Evolutionary conservation across 495 filamentous ascomycete species (phyloP), one percentile per base, ranked within the genome.

Genomic region (Trichoderma orchidacearum): DNA sequence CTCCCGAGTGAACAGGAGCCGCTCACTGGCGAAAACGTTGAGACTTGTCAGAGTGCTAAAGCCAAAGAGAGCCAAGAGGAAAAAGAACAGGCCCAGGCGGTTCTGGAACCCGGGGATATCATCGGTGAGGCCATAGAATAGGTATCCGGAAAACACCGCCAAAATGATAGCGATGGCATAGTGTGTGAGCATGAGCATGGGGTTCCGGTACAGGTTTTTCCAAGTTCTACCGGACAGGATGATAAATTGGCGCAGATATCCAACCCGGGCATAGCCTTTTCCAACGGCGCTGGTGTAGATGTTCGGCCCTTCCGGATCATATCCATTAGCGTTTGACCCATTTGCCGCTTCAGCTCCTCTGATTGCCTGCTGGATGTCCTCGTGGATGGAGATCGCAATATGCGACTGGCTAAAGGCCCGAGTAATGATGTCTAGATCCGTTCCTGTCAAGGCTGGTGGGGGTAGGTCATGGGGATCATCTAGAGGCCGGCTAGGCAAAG

Each of bases 51-150:
- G 75, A 0, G 93, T 97, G 69, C 87, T 92, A 75, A 99, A 99
- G 15, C 93, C 93, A 62, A 96, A 99, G 17, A 99, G 73, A 4
- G 93, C 90, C 11, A 99, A 80, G 35, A 97, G 74, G 75, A 99
- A 99, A 77, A 99, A 96, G 78, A 97, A 97, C 11, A 97, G 77
- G 61, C 93, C 93, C n/a, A 99, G 84, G 18, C 93, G 81, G 68
- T 99, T 97, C 68, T 99, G 93, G 79, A 99, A 99, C 48, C 93
- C 94, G 57, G 87, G 83, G 64, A 99, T 95, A 65, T 97, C 89
- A 66, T 94, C 87, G 21, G 88, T 95, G 59, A 99, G 72, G 7
- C 94, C 93, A 60, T 96, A 99, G 77, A 96, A 99, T 23, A 99
- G 82, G 67, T 84, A 96, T 17, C 93, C 93, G 30, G 90, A 90